phyloP scores from a whole-genome alignment of 2,329 filamentous ascomycete species.

The Aspergillus oerlinghausenensis region DNA sequence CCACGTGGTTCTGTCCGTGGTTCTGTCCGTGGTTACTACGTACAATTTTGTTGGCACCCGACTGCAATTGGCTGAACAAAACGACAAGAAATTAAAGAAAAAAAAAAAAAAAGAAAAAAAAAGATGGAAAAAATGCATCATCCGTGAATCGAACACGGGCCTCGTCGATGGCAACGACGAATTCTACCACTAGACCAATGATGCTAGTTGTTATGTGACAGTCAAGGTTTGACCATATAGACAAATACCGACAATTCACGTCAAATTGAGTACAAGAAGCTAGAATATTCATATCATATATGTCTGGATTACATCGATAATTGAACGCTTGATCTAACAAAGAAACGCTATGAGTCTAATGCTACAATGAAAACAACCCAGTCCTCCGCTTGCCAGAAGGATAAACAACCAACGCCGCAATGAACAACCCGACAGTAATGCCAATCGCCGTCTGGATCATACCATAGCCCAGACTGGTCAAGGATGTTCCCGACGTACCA shows the following conservation, averaged over 20 bases:
- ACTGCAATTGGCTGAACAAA: too few species aligned
- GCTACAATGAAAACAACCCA: constrained; percentile 31
- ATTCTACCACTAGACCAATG: constrained; percentile 44
- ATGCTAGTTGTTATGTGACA: constrained; percentile 17
- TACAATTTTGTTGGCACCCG: too few species aligned
- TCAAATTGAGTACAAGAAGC: too few species aligned
- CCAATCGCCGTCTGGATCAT: constrained; percentile 46
- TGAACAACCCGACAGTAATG: constrained; percentile 43
- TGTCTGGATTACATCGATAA: too few species aligned
- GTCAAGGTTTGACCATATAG: too few species aligned
- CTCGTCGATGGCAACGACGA: constrained; percentile 45
- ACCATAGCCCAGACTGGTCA: constrained; percentile 36
- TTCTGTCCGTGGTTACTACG: not conserved
- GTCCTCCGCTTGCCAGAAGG: constrained; percentile 42
- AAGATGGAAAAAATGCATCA: constrained; percentile 21
- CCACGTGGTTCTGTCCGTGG: not conserved
- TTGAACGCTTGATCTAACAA: too few species aligned
- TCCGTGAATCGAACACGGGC: constrained; percentile 46
- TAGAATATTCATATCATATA: too few species aligned
- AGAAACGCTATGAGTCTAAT: not conserved
- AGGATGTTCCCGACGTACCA: constrained; percentile 12
- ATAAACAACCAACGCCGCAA: constrained; percentile 43
- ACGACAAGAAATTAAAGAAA: too few species aligned
- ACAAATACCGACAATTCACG: too few species aligned
- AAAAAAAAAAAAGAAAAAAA: too few species aligned